Conservation (phyloP, 2,329 filamentous ascomycete genomes). For the Aspergillus eucalypticola region DNA sequence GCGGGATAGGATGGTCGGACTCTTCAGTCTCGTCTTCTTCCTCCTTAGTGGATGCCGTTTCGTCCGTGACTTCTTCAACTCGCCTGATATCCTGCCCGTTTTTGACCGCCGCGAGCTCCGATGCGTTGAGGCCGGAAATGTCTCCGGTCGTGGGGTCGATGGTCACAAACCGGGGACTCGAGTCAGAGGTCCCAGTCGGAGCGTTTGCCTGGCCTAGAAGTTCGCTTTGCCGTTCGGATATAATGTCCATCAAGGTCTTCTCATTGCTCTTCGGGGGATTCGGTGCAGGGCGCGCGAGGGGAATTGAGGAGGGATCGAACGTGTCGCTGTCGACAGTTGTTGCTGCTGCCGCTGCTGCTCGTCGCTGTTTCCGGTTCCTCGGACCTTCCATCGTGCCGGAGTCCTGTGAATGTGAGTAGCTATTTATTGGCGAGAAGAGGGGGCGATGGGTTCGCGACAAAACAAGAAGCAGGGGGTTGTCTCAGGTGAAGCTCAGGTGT, state of each 20-base stretch:
- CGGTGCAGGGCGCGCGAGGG: conserved; percentile 31
- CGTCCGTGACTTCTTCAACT: conserved; percentile 3
- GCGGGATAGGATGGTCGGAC: conserved; percentile 31
- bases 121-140: conserved; percentile 27
- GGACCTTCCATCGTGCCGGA: conserved; percentile 28
- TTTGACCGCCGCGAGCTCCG: conserved; percentile 22
- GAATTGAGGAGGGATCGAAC: conserved; percentile 36
- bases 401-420: background rate
- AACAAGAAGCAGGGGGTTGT: background rate
- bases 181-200: conserved; percentile 3
- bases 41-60: background rate
- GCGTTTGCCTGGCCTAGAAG: conserved; percentile 22
- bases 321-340: conserved; percentile 17
- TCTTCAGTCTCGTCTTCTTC: background rate
- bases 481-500: background rate
- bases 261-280: conserved; percentile 21
- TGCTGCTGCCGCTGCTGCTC: conserved; percentile 32
- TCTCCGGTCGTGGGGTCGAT: conserved; percentile 29
- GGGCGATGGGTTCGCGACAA: conserved; percentile 6
- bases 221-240: conserved; percentile 44
- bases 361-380: conserved; percentile 44
- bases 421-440: background rate
- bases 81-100: background rate
- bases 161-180: conserved; percentile 33
- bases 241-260: conserved; percentile 48